These are phyloP conservation scores for Mycena chlorophos DNA, from an alignment of 768 basidiomycete genomes.

Conservation along the genomic window DNA sequence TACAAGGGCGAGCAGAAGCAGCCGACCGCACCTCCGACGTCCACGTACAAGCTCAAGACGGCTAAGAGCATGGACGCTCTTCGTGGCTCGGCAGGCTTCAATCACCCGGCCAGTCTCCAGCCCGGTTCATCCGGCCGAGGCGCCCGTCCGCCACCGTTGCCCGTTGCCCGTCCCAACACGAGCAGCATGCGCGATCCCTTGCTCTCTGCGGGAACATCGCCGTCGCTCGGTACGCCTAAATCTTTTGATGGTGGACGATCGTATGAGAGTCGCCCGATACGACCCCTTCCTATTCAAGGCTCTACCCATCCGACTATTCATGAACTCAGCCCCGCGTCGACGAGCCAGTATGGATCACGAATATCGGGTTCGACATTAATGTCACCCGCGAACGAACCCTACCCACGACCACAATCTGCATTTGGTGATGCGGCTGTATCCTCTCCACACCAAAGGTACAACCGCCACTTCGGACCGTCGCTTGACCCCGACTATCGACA, in stretches of 20 bases:
- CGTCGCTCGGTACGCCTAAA: conserved; percentile 39
- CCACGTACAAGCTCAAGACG: conserved; percentile 33
- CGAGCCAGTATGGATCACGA: conserved; percentile 30
- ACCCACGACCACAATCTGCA: conserved; percentile 64
- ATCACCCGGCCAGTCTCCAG: conserved; percentile 36
- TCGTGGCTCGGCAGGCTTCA: conserved; percentile 31
- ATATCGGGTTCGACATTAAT: conserved; percentile 28
- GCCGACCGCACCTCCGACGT: conserved; percentile 33
- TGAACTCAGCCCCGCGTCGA: conserved; percentile 30
- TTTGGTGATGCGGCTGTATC: conserved; percentile 48
- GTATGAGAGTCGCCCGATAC: conserved; percentile 18
- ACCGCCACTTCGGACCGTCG: conserved; percentile 33
- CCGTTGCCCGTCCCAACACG: conserved; percentile 28
- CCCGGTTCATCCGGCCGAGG: conserved; percentile 36
- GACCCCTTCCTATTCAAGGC: conserved; percentile 46
- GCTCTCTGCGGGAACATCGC: conserved; percentile 22
- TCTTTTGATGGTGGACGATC: conserved; percentile 44
- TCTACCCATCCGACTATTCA: conserved; percentile 34
- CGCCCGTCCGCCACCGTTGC: conserved; percentile 35
- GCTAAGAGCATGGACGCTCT: conserved; percentile 65
- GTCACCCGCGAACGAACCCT: conserved; percentile 56
- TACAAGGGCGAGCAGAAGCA: conserved; percentile 53
- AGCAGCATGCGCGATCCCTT: conserved; percentile 24
- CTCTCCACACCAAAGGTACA: conserved; percentile 37
- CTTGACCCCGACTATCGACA: conserved; percentile 39